Conservation (phyloP, 129 eudicot species). For the Logfia minima region DNA sequence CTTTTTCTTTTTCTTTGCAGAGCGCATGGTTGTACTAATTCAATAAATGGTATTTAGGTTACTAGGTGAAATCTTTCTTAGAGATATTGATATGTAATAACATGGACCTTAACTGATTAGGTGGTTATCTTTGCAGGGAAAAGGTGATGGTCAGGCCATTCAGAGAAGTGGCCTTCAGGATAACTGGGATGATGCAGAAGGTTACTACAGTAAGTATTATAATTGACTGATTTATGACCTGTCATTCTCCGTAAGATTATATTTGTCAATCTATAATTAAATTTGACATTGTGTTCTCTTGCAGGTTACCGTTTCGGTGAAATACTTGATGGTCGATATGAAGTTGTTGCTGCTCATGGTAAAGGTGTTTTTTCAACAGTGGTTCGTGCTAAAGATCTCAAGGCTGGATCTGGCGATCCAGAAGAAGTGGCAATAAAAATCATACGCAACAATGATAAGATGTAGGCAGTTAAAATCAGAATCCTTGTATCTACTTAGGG, state of each 20-base stretch:
- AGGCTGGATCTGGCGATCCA: slow-evolving; percentile 75
- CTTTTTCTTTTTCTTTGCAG: no score
- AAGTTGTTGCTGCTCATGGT: slow-evolving; percentile 95
- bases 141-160: slow-evolving; percentile 70
- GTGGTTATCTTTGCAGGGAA: slow-evolving; percentile 51
- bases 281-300: background rate
- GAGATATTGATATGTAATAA: background rate
- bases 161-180: slow-evolving; percentile 84
- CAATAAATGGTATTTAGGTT: background rate
- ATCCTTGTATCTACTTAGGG: background rate
- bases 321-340: slow-evolving; percentile 90
- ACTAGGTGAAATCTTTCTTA: background rate
- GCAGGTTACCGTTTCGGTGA: slow-evolving; percentile 94
- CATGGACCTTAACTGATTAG: background rate
- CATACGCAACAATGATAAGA: slow-evolving; percentile 88
- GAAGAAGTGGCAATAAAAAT: slow-evolving; percentile 98
- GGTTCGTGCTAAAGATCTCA: slow-evolving; percentile 97
- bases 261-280: background rate
- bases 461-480: slow-evolving; percentile 46
- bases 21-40: background rate
- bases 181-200: slow-evolving; percentile 97
- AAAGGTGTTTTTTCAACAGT: slow-evolving; percentile 98
- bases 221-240: background rate
- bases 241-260: background rate
- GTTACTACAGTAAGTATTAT: slow-evolving; percentile 82